Evolutionary conservation across 495 filamentous ascomycete species (phyloP).

Genomic region (Hypoxylon lienhwacheense): DNA sequence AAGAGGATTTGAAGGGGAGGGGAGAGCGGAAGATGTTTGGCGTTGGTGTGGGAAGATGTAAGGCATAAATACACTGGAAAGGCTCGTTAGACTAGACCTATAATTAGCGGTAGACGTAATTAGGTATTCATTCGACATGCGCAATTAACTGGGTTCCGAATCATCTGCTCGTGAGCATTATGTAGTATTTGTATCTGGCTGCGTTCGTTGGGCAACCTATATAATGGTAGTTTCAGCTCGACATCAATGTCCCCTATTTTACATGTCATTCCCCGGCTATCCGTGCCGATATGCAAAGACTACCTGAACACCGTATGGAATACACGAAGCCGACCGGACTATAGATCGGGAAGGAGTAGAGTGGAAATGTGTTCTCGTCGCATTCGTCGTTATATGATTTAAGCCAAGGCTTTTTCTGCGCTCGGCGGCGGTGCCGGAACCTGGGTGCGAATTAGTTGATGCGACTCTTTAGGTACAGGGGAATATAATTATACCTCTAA

Average conservation of each 20-base stretch:
- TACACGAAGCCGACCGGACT: conserved; percentile 42
- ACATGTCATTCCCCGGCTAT: conserved; percentile 31
- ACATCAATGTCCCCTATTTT: conserved; percentile 28
- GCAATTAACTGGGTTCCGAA: background rate
- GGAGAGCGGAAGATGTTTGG: conserved; percentile 20
- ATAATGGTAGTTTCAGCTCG: background rate
- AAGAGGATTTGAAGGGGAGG: background rate
- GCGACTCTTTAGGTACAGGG: background rate
- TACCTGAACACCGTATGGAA: conserved; percentile 23
- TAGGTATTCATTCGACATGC: background rate
- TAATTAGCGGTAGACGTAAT: conserved; percentile 9
- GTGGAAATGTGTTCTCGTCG: conserved; percentile 31
- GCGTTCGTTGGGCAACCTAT: background rate
- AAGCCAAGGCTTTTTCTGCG: conserved; percentile 44
- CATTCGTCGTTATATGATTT: conserved; percentile 27
- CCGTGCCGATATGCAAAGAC: conserved; percentile 30
- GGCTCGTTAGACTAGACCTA: conserved; percentile 15
- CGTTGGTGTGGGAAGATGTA: conserved; percentile 22
- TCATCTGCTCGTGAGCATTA: conserved; percentile 16
- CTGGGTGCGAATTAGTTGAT: conserved; percentile 23
- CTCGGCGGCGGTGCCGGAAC: conserved; percentile 44
- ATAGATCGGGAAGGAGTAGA: conserved; percentile 45
- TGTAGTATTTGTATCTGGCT: conserved; percentile 18
- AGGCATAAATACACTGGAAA: conserved; percentile 11
- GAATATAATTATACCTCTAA: conserved; percentile 62